Percentiles rank a stretch among this genome's conserved stretches.
Conservation (phyloP, 768 basidiomycete species). For the Leccinellum luteum region DNA sequence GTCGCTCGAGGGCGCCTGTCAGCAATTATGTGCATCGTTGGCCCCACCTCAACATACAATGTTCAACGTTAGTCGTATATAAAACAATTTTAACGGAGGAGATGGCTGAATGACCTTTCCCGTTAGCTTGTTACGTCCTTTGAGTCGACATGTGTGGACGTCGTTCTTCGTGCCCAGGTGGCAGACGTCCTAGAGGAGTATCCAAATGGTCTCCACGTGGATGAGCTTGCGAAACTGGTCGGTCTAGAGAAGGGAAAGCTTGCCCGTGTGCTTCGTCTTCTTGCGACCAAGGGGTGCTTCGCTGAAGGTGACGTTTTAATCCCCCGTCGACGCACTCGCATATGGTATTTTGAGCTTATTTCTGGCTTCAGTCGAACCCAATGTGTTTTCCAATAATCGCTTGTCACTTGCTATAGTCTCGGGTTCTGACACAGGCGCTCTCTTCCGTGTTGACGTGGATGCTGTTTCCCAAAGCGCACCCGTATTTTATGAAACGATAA, state of each 20-base stretch:
- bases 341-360: not conserved
- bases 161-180: not conserved
- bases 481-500: conserved; percentile 25
- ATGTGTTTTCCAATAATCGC: conserved; percentile 33
- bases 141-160: conserved; percentile 24
- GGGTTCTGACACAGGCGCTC: conserved; percentile 5
- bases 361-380: conserved; percentile 18
- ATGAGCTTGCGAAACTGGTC: conserved; percentile 24
- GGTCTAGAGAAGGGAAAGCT: conserved; percentile 29
- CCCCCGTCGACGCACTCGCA: not conserved
- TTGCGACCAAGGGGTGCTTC: conserved; percentile 27
- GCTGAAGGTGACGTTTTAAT: not conserved
- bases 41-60: conserved; percentile 29
- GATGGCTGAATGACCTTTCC: not conserved
- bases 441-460: conserved; percentile 6
- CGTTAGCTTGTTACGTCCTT: conserved; percentile 18
- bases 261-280: conserved; percentile 28
- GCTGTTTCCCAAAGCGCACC: conserved; percentile 14
- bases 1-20: conserved; percentile 25
- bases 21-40: conserved; percentile 26
- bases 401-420: conserved; percentile 28
- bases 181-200: conserved; percentile 10
- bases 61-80: conserved; percentile 17
- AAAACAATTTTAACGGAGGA: not conserved
- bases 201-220: conserved; percentile 28